Conservation (phyloP, 1,284 basidiomycete species). For the Rhodotorula sp. region DNA sequence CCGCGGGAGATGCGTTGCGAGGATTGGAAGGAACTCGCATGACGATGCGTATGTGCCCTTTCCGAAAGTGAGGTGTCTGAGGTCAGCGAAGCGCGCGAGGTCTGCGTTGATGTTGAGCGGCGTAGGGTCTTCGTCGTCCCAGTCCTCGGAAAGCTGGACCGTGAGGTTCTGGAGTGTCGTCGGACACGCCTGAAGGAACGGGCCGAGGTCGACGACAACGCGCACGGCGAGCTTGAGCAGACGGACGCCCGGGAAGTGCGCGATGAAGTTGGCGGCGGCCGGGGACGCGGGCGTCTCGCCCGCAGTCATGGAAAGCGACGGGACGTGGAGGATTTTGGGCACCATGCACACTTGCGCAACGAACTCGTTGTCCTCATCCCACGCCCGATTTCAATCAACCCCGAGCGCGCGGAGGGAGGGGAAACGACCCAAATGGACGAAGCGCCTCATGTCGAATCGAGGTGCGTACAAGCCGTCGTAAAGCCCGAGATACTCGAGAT, state of each 20-base stretch:
- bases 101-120: neutral
- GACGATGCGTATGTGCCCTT: neutral
- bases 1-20: neutral
- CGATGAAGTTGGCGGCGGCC: neutral
- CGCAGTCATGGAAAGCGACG: neutral
- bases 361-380: neutral
- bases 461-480: neutral
- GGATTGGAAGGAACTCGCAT: conserved; percentile 2
- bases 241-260: neutral
- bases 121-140: neutral
- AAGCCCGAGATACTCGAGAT: neutral
- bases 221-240: neutral
- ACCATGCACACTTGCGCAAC: neutral
- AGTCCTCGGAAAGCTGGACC: neutral
- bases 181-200: neutral
- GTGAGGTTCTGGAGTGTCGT: neutral
- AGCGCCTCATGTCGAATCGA: too few species aligned
- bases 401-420: neutral
- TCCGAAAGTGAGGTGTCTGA: neutral
- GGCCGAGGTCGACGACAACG: neutral
- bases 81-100: neutral
- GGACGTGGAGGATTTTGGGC: neutral
- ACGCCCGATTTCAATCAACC: too few species aligned
- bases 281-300: neutral
- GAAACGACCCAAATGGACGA: neutral